Percentiles rank a stretch among this genome's conserved stretches.
These are phyloP conservation scores for Saturnispora sekii DNA, from an alignment of 805 yeast species.

Conservation along the genomic window DNA sequence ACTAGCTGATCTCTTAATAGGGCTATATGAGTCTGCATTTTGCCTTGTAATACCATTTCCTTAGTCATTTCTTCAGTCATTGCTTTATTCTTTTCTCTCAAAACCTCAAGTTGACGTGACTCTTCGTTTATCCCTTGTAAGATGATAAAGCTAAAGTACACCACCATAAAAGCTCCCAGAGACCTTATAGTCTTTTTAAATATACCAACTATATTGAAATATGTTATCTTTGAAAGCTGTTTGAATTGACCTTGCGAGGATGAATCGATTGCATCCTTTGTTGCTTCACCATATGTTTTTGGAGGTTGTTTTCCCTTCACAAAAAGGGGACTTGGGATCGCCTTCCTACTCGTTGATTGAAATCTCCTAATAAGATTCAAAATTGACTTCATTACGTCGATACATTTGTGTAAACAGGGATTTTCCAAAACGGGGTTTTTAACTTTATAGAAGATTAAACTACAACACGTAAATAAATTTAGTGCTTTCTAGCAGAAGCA, in stretches of 20 bases:
- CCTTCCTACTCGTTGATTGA: not conserved
- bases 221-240: conserved; percentile 2
- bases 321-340: conserved; percentile 18
- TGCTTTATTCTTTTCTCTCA: conserved; percentile 32
- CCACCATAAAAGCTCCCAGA: conserved; percentile 10
- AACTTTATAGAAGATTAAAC: too few relatives aligned
- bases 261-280: too few relatives aligned
- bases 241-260: too few relatives aligned
- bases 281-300: conserved; percentile 20
- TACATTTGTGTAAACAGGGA: too few relatives aligned
- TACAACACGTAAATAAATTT: conserved; percentile 21
- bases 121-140: conserved; percentile 18
- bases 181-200: conserved; percentile 1
- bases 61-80: conserved; percentile 42
- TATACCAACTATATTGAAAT: not conserved
- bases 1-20: conserved; percentile 49
- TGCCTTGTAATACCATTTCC: conserved; percentile 38
- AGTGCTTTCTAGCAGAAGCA: conserved; percentile 94
- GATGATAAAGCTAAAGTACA: conserved; percentile 7
- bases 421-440: not conserved
- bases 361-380: not conserved
- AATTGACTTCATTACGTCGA: too few relatives aligned
- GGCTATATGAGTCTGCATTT: conserved; percentile 60
- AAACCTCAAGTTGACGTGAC: conserved; percentile 17
- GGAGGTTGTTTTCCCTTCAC: conserved; percentile 19